Evolutionary conservation across 257 asterid genomes (phyloP), one percentile per base, ranked within the genome.

Genomic region (Fraxinus excelsior): DNA sequence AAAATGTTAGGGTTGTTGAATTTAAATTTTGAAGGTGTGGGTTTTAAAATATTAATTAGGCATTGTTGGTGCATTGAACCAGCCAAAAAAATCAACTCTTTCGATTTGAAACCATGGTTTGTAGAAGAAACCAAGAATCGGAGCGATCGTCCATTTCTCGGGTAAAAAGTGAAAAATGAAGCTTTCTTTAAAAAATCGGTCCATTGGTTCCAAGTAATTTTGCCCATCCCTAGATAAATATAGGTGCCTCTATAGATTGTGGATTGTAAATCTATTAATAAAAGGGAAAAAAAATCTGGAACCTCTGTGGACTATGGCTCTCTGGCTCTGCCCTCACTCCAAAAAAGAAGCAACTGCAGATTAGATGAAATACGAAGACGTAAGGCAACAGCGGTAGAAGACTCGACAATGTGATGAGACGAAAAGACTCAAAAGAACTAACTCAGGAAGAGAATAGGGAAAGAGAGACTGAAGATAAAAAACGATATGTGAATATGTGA

Each of bases 301-400:
- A 26, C 68, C 34, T 7, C 29, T 10, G 8, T 12, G 32, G 18
- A 25, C 34, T 26, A 6, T 26, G 68, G 68, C 14, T 62, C 18
- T 23, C 7, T 4, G 14, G 32, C 68, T 62, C 64, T 18, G 64
- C 28, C 68, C 6, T 3, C 3, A 2, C 28, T 23, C 7, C 68
- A 23, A 62, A 62, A 62, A 62, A 25, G 68, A 62, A 62, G 68
- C 68, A 62, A 62, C 68, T 23, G 28, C 18, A 60, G 67, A 5
- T 23, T 60, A 11, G 67, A 10, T 60, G 29, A 21, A 60, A 60
- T 60, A 60, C 32, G 0, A 60, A 25, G 16, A 23, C 32, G 16
- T 0, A 60, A 60, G 32, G 32, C 32, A 60, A 58, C 7, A 62
- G 35, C 6, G 3, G n/a, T 12, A 0, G 3, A 23, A 31, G 1